phyloP scores from a whole-genome alignment of 2,329 filamentous ascomycete genomes.

The Dissoconium aciculare region DNA sequence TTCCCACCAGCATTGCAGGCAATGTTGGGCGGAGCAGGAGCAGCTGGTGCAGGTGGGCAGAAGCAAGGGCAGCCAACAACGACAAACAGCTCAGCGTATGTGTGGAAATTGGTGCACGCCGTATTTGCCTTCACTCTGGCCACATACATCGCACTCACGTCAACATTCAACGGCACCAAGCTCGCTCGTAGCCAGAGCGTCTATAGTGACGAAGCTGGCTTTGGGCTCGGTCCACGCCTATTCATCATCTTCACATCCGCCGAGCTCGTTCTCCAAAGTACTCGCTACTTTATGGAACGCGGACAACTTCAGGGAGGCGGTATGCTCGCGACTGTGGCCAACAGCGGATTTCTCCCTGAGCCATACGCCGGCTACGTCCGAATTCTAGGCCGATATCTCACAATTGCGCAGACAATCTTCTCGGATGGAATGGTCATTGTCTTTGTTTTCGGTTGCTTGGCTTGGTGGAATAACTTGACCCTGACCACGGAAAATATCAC shows the following conservation, averaged over 20 bases:
- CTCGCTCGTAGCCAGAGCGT: conserved; percentile 34
- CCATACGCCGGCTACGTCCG: conserved; percentile 47
- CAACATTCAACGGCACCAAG: conserved; percentile 54
- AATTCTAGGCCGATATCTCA: conserved; percentile 48
- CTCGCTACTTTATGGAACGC: conserved; percentile 55
- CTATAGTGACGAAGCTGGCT: conserved; percentile 28
- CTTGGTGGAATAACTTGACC: conserved; percentile 30
- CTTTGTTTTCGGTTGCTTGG: conserved; percentile 52
- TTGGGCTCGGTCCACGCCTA: conserved; percentile 38
- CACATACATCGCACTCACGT: conserved; percentile 52
- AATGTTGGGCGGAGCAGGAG: conserved; percentile 29
- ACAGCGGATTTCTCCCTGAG: conserved; percentile 46
- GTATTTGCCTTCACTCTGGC: conserved; percentile 55
- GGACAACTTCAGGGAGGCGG: conserved; percentile 43
- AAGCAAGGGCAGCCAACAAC: conserved; percentile 21
- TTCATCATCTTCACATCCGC: conserved; percentile 72
- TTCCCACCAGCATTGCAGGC: conserved; percentile 31
- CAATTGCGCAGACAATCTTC: conserved; percentile 57
- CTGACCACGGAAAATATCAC: not conserved
- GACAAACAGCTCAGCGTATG: conserved; percentile 30
- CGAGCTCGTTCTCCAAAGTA: conserved; percentile 57
- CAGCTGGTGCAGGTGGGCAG: conserved; percentile 17
- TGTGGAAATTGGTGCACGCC: conserved; percentile 63
- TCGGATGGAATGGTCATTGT: conserved; percentile 61
- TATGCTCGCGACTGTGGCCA: conserved; percentile 47